Evolutionary conservation across 1,284 basidiomycete genomes (phyloP).

Genomic region (Irpex sp.): DNA sequence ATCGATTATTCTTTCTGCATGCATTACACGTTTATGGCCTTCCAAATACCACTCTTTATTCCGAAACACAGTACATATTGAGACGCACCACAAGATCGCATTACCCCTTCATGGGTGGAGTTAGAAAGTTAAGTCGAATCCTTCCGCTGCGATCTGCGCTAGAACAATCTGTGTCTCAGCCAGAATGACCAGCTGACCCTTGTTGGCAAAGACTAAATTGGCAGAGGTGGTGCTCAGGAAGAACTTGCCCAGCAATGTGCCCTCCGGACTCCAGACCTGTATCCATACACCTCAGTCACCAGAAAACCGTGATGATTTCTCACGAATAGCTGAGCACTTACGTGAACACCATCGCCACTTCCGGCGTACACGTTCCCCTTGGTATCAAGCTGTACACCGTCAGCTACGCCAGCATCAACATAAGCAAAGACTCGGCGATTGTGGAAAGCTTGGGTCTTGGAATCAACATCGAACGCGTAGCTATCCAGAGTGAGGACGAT

Average conservation of each 20-base stretch:
- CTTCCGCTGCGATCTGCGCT: slow-evolving; percentile 48
- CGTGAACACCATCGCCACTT: slow-evolving; percentile 70
- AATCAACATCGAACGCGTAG: slow-evolving; percentile 71
- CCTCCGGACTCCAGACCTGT: slow-evolving; percentile 61
- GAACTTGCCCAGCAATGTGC: slow-evolving; percentile 72
- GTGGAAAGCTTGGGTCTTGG: slow-evolving; percentile 47
- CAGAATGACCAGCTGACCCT: slow-evolving; percentile 61
- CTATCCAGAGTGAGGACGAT: slow-evolving; percentile 29
- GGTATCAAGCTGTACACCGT: slow-evolving; percentile 56
- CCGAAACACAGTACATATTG: background rate
- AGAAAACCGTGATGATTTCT: background rate
- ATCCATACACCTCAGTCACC: slow-evolving; percentile 1
- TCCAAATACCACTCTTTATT: background rate
- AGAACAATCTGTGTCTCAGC: slow-evolving; percentile 67
- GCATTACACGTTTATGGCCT: background rate
- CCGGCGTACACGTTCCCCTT: slow-evolving; percentile 70
- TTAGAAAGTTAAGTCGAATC: slow-evolving; percentile 26
- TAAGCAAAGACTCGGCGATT: slow-evolving; percentile 75
- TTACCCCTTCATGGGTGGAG: background rate
- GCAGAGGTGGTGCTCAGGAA: slow-evolving; percentile 57
- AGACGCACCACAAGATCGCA: background rate
- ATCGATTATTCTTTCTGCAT: background rate
- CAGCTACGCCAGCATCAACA: slow-evolving; percentile 60
- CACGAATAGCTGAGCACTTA: slow-evolving; percentile 24
- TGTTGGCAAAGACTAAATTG: slow-evolving; percentile 67